A percentile compares a stretch with the other conserved stretches of the same genome.
Conservation (phyloP, 1,139 yeast species). For the Geotrichum candidum region DNA sequence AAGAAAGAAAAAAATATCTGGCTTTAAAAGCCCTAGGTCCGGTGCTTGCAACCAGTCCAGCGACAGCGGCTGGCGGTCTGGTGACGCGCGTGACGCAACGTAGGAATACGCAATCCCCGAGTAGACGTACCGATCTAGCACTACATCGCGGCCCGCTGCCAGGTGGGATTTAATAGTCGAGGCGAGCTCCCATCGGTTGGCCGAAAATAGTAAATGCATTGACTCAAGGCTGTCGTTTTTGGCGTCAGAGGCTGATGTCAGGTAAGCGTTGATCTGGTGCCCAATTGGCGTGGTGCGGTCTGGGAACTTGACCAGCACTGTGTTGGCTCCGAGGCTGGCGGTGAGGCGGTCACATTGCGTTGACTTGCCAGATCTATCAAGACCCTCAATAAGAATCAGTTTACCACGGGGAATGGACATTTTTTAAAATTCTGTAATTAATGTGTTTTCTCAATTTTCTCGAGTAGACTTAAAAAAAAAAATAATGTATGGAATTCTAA, state of each 20-base stretch:
- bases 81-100: constrained; percentile 11
- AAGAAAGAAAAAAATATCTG: constrained; percentile 77
- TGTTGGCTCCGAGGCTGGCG: constrained; percentile 36
- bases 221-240: constrained; percentile 42
- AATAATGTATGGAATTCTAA: background rate
- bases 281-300: constrained; percentile 83
- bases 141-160: constrained; percentile 50
- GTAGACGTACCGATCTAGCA: constrained; percentile 82
- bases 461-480: background rate
- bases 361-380: constrained; percentile 91
- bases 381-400: constrained; percentile 80
- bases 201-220: constrained; percentile 82
- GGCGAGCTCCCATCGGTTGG: constrained; percentile 87
- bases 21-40: constrained; percentile 79
- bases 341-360: constrained; percentile 64
- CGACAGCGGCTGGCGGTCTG: constrained; percentile 42
- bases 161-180: constrained; percentile 45
- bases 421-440: background rate
- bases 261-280: constrained; percentile 63
- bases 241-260: constrained; percentile 41
- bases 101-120: constrained; percentile 86
- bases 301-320: constrained; percentile 68
- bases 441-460: background rate
- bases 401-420: constrained; percentile 46
- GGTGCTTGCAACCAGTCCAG: constrained; percentile 73